Percentiles rank a stretch among this genome's conserved stretches.
phyloP scores from a whole-genome alignment of 164 flowering plant genomes.

The Piper betle region DNA sequence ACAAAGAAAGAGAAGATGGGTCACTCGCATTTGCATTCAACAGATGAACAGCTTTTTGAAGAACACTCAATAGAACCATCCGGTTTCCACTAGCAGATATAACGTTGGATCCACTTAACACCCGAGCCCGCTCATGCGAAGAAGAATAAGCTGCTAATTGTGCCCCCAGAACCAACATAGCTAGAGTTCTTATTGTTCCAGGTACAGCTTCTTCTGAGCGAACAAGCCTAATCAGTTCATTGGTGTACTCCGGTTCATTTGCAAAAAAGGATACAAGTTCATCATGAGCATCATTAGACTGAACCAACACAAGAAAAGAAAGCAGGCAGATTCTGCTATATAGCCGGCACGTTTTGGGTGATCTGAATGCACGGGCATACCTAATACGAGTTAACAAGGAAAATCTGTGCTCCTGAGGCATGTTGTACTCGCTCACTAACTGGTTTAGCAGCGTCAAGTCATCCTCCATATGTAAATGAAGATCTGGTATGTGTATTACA shows the following conservation, averaged over 20 bases:
- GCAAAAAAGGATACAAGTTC: slow-evolving; percentile 68
- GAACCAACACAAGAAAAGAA: slow-evolving; percentile 83
- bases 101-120: slow-evolving; percentile 55
- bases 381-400: slow-evolving; percentile 75
- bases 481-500: slow-evolving; percentile 60
- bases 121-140: slow-evolving; percentile 67
- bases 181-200: slow-evolving; percentile 51
- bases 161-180: slow-evolving; percentile 13
- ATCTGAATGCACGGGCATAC: slow-evolving; percentile 78
- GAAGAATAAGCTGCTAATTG: too few species aligned
- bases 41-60: slow-evolving; percentile 79
- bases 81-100: slow-evolving; percentile 86
- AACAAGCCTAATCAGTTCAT: slow-evolving; percentile 68
- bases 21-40: slow-evolving; percentile 16
- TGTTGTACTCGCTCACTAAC: slow-evolving; percentile 52
- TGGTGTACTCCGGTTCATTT: slow-evolving; percentile 76
- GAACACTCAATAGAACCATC: slow-evolving; percentile 74
- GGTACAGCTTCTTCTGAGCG: slow-evolving; percentile 77
- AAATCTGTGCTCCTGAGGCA: slow-evolving; percentile 63
- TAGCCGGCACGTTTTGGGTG: slow-evolving; percentile 56
- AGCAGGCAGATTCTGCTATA: slow-evolving; percentile 75
- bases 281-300: slow-evolving; percentile 60
- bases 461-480: slow-evolving; percentile 30
- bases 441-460: slow-evolving; percentile 70
- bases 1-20: slow-evolving; percentile 31